Conservation (phyloP, 2,329 filamentous ascomycete species). For the Fusarium coicis region DNA sequence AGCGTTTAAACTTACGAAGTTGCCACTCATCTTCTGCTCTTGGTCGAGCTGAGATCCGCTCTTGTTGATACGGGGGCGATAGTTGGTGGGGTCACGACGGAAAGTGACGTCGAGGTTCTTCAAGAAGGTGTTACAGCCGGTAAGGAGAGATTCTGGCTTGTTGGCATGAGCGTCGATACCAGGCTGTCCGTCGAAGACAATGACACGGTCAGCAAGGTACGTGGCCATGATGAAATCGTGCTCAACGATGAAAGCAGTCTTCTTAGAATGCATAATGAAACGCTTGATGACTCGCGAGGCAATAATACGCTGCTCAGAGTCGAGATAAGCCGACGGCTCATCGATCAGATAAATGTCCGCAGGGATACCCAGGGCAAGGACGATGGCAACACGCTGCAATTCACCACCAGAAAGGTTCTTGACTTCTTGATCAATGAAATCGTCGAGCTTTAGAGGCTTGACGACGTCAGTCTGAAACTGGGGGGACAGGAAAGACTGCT, state of each 20-base stretch:
- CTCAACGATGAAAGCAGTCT: conserved; percentile 98
- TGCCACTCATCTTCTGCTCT: conserved; percentile 93
- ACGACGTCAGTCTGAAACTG: conserved; percentile 99
- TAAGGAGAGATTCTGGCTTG: conserved; percentile 88
- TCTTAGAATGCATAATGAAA: conserved; percentile 99
- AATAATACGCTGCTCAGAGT: conserved; percentile 99
- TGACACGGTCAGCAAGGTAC: conserved; percentile 87
- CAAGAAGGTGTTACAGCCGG: conserved; percentile 95
- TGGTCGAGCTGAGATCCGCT: conserved; percentile 94
- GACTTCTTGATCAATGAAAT: conserved; percentile 99
- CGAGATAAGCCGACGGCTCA: conserved; percentile 95
- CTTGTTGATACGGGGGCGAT: conserved; percentile 98
- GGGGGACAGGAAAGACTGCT: conserved; percentile 92
- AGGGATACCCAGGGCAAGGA: conserved; percentile 92
- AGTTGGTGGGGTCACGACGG: conserved; percentile 96
- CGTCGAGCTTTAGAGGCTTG: conserved; percentile 98
- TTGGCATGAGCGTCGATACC: conserved; percentile 90
- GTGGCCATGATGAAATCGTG: conserved; percentile 99
- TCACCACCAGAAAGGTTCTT: conserved; percentile 99
- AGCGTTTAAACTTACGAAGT: conserved; percentile 75
- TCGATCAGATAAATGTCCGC: conserved; percentile 99
- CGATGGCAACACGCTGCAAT: conserved; percentile 98
- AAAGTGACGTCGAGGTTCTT: conserved; percentile 98
- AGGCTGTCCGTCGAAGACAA: conserved; percentile 96
- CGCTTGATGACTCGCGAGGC: conserved; percentile 98